A percentile compares a stretch with the other conserved stretches of the same genome.
These are phyloP conservation scores for Colletotrichum melonis DNA, from an alignment of 2,329 filamentous ascomycete species.

Conservation along the genomic window DNA sequence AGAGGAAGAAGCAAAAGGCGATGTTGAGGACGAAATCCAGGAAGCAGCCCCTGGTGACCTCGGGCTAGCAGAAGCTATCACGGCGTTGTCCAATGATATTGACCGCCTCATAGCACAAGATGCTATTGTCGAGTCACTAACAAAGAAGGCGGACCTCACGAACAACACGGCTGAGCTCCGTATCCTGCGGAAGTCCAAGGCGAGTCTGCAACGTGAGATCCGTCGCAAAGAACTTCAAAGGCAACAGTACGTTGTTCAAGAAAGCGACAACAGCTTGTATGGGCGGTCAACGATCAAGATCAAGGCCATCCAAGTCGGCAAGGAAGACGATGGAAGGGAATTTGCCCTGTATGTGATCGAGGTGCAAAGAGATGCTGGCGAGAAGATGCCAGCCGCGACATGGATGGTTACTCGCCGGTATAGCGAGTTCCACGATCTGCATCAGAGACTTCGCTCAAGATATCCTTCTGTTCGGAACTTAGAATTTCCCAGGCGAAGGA, in stretches of 20 bases:
- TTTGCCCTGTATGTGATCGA: slow-evolving; percentile 95
- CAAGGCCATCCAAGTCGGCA: slow-evolving; percentile 91
- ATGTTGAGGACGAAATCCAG: slow-evolving; percentile 84
- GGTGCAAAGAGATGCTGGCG: slow-evolving; percentile 88
- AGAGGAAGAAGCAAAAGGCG: slow-evolving; percentile 65
- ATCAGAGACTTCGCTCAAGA: slow-evolving; percentile 85
- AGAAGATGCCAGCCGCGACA: slow-evolving; percentile 95
- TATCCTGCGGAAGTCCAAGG: slow-evolving; percentile 92
- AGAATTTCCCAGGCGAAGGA: slow-evolving; percentile 90
- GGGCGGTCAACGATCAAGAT: slow-evolving; percentile 91
- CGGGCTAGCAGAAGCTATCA: slow-evolving; percentile 92
- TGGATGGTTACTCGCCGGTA: slow-evolving; percentile 95
- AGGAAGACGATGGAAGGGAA: slow-evolving; percentile 91
- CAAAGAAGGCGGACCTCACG: slow-evolving; percentile 93
- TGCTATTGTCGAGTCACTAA: slow-evolving; percentile 89
- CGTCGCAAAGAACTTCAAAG: slow-evolving; percentile 93
- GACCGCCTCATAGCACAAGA: slow-evolving; percentile 90
- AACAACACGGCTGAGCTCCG: slow-evolving; percentile 95
- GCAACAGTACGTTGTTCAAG: slow-evolving; percentile 96
- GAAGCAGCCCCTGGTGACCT: slow-evolving; percentile 95
- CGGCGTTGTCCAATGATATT: slow-evolving; percentile 87
- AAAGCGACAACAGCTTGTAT: slow-evolving; percentile 97
- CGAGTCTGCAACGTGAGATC: slow-evolving; percentile 92
- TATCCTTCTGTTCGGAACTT: slow-evolving; percentile 90
- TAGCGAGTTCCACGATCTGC: slow-evolving; percentile 95